phyloP scores from a whole-genome alignment of 2,329 filamentous ascomycete species.

The Colletotrichum limetticola region DNA sequence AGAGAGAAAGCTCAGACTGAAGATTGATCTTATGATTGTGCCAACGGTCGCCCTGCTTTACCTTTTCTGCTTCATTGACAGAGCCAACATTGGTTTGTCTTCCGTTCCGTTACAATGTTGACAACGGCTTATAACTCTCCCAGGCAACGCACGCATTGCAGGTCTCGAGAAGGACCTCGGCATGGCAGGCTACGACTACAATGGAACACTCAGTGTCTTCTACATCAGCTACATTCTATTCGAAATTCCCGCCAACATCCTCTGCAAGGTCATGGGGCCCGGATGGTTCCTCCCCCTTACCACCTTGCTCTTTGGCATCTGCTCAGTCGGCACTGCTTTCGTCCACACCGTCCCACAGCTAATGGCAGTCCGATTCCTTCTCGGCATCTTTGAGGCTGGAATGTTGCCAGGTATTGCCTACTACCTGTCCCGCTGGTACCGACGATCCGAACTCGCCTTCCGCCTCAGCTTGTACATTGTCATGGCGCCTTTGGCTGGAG shows the following conservation, averaged over 20 bases:
- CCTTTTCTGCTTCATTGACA: conserved; percentile 75
- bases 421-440: conserved; percentile 73
- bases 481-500: conserved; percentile 73
- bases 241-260: conserved; percentile 71
- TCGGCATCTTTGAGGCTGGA: conserved; percentile 72
- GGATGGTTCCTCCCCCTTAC: conserved; percentile 72
- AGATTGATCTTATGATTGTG: conserved; percentile 71
- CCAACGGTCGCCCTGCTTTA: conserved; percentile 72
- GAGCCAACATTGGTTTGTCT: conserved; percentile 70
- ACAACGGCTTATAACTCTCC: background rate
- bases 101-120: background rate
- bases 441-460: conserved; percentile 70
- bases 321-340: conserved; percentile 70
- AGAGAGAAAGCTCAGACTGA: conserved; percentile 58
- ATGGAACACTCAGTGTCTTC: conserved; percentile 68
- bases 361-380: conserved; percentile 68
- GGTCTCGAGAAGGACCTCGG: conserved; percentile 66
- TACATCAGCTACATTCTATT: conserved; percentile 75
- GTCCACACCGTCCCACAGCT: conserved; percentile 59
- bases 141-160: conserved; percentile 69
- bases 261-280: conserved; percentile 72
- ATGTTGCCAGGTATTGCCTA: conserved; percentile 75
- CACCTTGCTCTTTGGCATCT: conserved; percentile 67
- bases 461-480: conserved; percentile 73
- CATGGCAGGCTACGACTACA: conserved; percentile 69